Evolutionary conservation across 1,284 basidiomycete species (phyloP).

Genomic region (Erythrobasidium hasegawianum): DNA sequence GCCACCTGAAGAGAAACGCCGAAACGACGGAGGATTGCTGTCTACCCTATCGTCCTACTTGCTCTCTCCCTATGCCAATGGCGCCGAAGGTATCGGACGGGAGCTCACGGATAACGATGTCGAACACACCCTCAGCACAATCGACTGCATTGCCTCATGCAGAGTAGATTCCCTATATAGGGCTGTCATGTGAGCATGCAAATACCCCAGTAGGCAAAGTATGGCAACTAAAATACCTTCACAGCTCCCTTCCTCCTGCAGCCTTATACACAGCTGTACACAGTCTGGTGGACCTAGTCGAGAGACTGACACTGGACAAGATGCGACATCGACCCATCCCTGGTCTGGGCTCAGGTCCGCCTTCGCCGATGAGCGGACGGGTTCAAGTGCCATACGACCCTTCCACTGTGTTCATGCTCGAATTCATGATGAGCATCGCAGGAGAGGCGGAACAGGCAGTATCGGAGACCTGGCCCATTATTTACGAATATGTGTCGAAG

Average conservation of each 20-base stretch:
- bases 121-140: constrained; percentile 88
- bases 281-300: constrained; percentile 80
- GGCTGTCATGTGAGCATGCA: constrained; percentile 83
- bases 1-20: constrained; percentile 54
- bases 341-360: constrained; percentile 11
- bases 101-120: constrained; percentile 73
- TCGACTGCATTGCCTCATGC: constrained; percentile 93
- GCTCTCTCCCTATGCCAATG: constrained; percentile 78
- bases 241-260: constrained; percentile 33
- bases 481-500: constrained; percentile 83
- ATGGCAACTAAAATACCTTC: neutral
- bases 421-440: constrained; percentile 85
- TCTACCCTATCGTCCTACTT: constrained; percentile 94
- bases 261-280: constrained; percentile 76
- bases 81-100: constrained; percentile 40
- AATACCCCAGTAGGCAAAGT: no score
- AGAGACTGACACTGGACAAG: constrained; percentile 72
- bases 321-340: constrained; percentile 37
- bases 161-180: constrained; percentile 88
- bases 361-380: constrained; percentile 42
- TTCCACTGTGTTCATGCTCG: constrained; percentile 85
- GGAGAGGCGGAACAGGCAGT: constrained; percentile 71
- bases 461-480: constrained; percentile 83
- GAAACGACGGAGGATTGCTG: constrained; percentile 81
- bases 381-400: constrained; percentile 79